Evolutionary conservation across 1,139 yeast genomes (phyloP), one percentile per base, ranked within the genome.

Genomic region (Geotrichum restrictum): DNA sequence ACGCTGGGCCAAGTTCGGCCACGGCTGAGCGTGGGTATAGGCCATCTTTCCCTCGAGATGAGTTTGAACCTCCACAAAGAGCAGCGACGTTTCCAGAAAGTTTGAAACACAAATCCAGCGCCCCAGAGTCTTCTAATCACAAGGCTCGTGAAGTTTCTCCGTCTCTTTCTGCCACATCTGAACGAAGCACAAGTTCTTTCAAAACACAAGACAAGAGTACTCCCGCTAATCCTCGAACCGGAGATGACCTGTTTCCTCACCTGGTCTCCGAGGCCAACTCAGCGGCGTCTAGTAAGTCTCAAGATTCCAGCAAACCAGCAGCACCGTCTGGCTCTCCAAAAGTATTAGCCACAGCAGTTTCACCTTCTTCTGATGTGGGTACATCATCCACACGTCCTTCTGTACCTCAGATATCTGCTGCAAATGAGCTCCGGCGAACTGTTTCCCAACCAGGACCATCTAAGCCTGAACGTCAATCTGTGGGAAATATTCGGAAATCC

Each of bases 161-260:
- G 6, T 14, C 45, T 14, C 34, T 27, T 41, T 41, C 45, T n/a
- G 11, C 21, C 22, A 19, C 45, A 7, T 27, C 36, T 14, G 45
- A 41, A 2, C 34, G 45, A 10, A 41, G 45, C 27, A 8, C 45
- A n/a, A 27, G 34, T 3, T 29, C 36, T n/a, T n/a, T n/a, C n/a
- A 41, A 18, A 24, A 13, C 10, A n/a, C 24, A 19, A 21, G 41
- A 38, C 41, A 24, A 8, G 8, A 24, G 29, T 24, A 24, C 29
- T 24, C 29, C 29, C 8, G 5, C 29, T 8, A 43, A 3, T 24
- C 29, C 29, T 24, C 29, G 29, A 24, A 24, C 29, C 8, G 29
- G 29, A 5, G 53, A 52, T 31, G 56, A 53, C 42, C 33, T 53
- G 13, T 53, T 53, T 38, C 56, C 56, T n/a, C 56, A 53, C 24